These are phyloP conservation scores for Glycine tomentella DNA, from an alignment of 306 rosid species.

Conservation along the genomic window DNA sequence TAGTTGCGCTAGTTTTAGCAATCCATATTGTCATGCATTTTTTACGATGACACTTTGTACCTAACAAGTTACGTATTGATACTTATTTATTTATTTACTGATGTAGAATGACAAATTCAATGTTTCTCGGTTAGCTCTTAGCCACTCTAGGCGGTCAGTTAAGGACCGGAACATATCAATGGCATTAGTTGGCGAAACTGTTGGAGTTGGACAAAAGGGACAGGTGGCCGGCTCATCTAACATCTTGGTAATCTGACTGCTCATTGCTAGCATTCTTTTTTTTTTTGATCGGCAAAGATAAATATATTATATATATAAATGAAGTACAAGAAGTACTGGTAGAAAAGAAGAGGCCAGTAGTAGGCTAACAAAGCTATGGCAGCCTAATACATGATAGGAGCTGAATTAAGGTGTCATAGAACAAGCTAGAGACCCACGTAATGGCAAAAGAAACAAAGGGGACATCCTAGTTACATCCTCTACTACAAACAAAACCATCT, in stretches of 20 bases:
- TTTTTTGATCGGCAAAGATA: too few species aligned
- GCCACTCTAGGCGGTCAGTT: slow-evolving; percentile 37
- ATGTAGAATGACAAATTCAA: slow-evolving; percentile 58
- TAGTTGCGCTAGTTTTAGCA: slow-evolving; percentile 10
- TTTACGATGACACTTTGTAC: too few species aligned
- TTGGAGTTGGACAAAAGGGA: slow-evolving; percentile 49
- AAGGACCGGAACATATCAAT: slow-evolving; percentile 54
- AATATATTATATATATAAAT: too few species aligned
- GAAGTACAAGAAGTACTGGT: too few species aligned
- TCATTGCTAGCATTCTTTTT: slow-evolving; percentile 18
- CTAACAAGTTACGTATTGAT: background rate
- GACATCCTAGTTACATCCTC: too few species aligned
- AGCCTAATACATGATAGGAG: too few species aligned
- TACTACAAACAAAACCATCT: too few species aligned
- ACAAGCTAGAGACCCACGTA: too few species aligned
- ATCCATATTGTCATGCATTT: background rate
- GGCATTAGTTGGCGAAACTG: slow-evolving; percentile 68
- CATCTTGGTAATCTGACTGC: slow-evolving; percentile 60
- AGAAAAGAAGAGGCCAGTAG: too few species aligned
- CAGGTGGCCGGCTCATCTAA: slow-evolving; percentile 59
- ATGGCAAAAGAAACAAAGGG: too few species aligned
- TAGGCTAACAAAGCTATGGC: too few species aligned
- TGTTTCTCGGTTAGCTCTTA: slow-evolving; percentile 49
- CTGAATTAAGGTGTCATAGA: too few species aligned
- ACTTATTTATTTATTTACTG: background rate